These are phyloP conservation scores for Scopulariopsis brevicaulis DNA, from an alignment of 2,329 filamentous ascomycete species.

Conservation along the genomic window DNA sequence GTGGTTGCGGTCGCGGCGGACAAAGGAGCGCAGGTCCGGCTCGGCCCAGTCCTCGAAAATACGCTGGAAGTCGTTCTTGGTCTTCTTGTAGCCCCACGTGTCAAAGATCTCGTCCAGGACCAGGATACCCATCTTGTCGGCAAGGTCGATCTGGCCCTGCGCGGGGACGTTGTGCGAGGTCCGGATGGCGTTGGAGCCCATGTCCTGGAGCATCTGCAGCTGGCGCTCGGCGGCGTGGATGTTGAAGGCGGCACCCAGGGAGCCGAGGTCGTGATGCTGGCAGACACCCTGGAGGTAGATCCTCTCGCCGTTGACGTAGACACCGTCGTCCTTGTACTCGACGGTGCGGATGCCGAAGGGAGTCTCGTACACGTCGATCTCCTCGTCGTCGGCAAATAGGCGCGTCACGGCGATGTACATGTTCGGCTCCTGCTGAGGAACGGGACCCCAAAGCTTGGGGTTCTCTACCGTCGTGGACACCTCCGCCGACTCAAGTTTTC, in stretches of 20 bases:
- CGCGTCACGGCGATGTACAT: conserved; percentile 33
- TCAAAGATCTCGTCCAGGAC: conserved; percentile 45
- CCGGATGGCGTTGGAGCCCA: conserved; percentile 37
- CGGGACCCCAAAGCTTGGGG: conserved; percentile 36
- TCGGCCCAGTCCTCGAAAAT: conserved; percentile 43
- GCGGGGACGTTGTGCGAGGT: conserved; percentile 44
- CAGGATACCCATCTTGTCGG: conserved; percentile 36
- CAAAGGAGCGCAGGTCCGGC: conserved; percentile 34
- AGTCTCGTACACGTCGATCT: conserved; percentile 34
- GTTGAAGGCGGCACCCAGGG: conserved; percentile 38
- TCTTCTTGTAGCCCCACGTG: conserved; percentile 32
- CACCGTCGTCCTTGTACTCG: conserved; percentile 24
- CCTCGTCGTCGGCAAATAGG: conserved; percentile 14
- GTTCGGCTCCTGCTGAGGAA: conserved; percentile 30
- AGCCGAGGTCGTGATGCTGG: conserved; percentile 39
- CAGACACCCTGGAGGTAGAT: conserved; percentile 34
- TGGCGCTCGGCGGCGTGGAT: conserved; percentile 33
- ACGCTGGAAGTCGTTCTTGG: conserved; percentile 34
- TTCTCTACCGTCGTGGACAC: conserved; percentile 10
- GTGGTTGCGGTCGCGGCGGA: conserved; percentile 44
- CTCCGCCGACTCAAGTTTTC: not conserved
- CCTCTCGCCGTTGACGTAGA: conserved; percentile 32
- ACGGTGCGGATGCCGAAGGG: conserved; percentile 36
- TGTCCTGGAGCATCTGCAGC: conserved; percentile 32
- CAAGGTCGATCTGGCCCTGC: conserved; percentile 33